Conservation (phyloP, 495 filamentous ascomycete genomes). For the Daldinia vernicosa region DNA sequence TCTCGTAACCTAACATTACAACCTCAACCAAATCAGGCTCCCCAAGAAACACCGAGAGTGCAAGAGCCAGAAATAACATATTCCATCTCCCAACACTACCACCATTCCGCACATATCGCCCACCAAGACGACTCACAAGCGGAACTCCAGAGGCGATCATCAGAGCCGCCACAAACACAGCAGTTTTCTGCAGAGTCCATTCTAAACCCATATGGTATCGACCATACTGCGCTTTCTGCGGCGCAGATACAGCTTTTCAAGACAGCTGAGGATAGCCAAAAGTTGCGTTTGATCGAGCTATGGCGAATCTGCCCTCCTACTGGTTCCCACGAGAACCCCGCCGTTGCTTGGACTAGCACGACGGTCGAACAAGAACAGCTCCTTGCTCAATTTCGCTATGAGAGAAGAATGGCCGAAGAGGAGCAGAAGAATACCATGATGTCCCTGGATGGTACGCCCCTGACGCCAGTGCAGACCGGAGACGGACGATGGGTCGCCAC, state of each 20-base stretch:
- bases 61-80: slow-evolving; percentile 61
- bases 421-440: slow-evolving; percentile 48
- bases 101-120: slow-evolving; percentile 70
- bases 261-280: slow-evolving; percentile 65
- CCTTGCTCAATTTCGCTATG: slow-evolving; percentile 60
- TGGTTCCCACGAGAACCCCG: slow-evolving; percentile 52
- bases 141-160: slow-evolving; percentile 54
- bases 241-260: slow-evolving; percentile 70
- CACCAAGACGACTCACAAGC: slow-evolving; percentile 43
- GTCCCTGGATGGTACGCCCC: slow-evolving; percentile 60
- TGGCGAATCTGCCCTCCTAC: slow-evolving; percentile 69
- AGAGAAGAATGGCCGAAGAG: slow-evolving; percentile 54
- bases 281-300: slow-evolving; percentile 68
- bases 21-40: slow-evolving; percentile 47
- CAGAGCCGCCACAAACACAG: slow-evolving; percentile 58
- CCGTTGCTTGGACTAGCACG: slow-evolving; percentile 56
- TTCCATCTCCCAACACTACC: slow-evolving; percentile 78
- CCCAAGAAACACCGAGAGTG: slow-evolving; percentile 36
- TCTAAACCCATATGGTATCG: slow-evolving; percentile 61
- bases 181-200: slow-evolving; percentile 55
- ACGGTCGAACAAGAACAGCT: slow-evolving; percentile 61
- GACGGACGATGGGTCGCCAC: slow-evolving; percentile 59
- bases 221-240: slow-evolving; percentile 61
- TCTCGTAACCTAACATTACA: slow-evolving; percentile 69
- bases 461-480: slow-evolving; percentile 59